These are phyloP conservation scores for Trichoderma erinaceum DNA, from an alignment of 495 filamentous ascomycete genomes.

Conservation along the genomic window DNA sequence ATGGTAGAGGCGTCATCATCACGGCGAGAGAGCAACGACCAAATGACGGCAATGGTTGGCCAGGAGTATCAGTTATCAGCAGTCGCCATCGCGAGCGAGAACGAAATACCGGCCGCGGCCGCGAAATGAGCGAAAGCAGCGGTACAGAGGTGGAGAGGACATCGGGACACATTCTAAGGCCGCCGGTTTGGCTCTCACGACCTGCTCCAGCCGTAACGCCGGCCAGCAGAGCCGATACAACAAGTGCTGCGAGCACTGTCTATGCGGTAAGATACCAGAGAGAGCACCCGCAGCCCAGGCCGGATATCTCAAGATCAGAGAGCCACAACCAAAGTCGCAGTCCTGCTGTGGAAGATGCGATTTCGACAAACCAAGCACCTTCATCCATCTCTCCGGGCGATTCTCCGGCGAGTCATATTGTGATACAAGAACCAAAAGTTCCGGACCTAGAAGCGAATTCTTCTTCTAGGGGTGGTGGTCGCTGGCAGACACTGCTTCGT, in stretches of 20 bases:
- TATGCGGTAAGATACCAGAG: slow-evolving; percentile 80
- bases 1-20: slow-evolving; percentile 18
- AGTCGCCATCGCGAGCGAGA: slow-evolving; percentile 30
- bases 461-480: background rate
- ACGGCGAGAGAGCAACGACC: background rate
- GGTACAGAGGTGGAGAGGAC: slow-evolving; percentile 19
- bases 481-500: slow-evolving; percentile 28
- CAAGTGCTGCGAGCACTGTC: slow-evolving; percentile 65
- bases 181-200: slow-evolving; percentile 51
- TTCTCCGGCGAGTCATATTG: background rate
- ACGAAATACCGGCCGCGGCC: background rate
- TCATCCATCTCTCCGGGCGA: background rate
- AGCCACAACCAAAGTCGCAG: slow-evolving; percentile 19
- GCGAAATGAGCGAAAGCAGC: background rate
- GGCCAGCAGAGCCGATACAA: slow-evolving; percentile 70
- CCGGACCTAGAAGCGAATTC: slow-evolving; percentile 9
- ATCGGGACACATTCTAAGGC: slow-evolving; percentile 26
- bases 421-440: slow-evolving; percentile 19
- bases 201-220: slow-evolving; percentile 63
- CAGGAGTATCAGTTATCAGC: slow-evolving; percentile 38
- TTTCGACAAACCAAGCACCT: background rate
- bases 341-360: background rate
- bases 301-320: slow-evolving; percentile 14
- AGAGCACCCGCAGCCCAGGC: slow-evolving; percentile 27
- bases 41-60: slow-evolving; percentile 38